Conservation (phyloP, 1,139 yeast species). For the Blastobotrys malaysiensis region DNA sequence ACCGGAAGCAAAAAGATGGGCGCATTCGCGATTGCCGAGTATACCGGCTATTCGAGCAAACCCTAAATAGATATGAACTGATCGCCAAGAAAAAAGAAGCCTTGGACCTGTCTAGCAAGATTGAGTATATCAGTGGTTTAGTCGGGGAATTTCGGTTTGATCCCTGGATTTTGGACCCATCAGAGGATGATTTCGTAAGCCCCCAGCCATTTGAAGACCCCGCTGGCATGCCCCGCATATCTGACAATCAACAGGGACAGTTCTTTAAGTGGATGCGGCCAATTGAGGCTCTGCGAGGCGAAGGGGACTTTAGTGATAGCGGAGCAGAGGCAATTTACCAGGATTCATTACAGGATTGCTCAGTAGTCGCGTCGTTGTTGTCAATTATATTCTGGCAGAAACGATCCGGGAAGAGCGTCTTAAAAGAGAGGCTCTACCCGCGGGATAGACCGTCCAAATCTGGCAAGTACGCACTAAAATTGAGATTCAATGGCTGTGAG, state of each 20-base stretch:
- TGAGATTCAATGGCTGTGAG: constrained; percentile 55
- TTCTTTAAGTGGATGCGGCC: constrained; percentile 27
- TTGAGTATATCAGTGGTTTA: constrained; percentile 21
- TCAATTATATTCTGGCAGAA: constrained; percentile 34
- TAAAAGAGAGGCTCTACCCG: constrained; percentile 24
- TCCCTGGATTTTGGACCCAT: constrained; percentile 28
- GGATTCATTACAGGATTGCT: constrained; percentile 64
- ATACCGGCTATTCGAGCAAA: not conserved
- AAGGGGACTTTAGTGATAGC: constrained; percentile 14
- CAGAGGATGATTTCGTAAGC: constrained; percentile 10
- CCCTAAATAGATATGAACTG: not conserved
- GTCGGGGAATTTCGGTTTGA: constrained; percentile 17
- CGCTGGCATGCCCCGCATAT: constrained; percentile 17
- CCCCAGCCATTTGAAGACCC: constrained; percentile 17
- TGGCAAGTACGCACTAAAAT: constrained; percentile 38
- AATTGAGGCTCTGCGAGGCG: constrained; percentile 19
- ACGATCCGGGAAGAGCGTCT: constrained; percentile 17
- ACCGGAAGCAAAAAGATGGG: not conserved
- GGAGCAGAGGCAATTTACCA: constrained; percentile 38
- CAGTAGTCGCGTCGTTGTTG: constrained; percentile 64
- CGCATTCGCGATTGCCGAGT: not conserved
- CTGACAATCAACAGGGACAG: constrained; percentile 19
- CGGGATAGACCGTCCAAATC: constrained; percentile 20
- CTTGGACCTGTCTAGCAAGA: constrained; percentile 17
- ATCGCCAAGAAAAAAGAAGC: constrained; percentile 6